Evolutionary conservation across 805 yeast genomes (phyloP), one percentile per base, ranked within the genome.

Genomic region (Ogataea haglerorum): DNA sequence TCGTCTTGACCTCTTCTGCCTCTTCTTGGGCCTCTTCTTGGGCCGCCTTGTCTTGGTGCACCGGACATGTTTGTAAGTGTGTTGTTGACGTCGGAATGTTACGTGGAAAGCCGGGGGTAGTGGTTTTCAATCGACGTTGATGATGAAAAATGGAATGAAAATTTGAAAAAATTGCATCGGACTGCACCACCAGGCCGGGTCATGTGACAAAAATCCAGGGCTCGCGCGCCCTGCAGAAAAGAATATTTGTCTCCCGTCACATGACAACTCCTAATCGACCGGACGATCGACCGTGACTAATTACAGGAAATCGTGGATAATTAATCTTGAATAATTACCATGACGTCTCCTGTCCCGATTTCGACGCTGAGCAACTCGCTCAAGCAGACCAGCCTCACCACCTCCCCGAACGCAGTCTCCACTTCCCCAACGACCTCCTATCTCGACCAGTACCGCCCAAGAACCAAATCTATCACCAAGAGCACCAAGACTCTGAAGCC

Each of bases 401-500:
- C 73, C 13, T 76, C 84, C 12, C 76, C 83, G 40, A 78, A 82
- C 57, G 86, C 83, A 7, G 95, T 85, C 46, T 82, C 90, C 6
- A 82, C 91, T 19, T 85, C 93, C 5, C 95, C 95, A 45, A 78
- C 85, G n/a, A 39, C 53, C 33, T 81, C 90, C 13, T 84, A 75
- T 63, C 65, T 83, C 70, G 73, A 69, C 52, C 80, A 78, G 49
- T 72, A 60, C 41, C 71, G 70, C 49, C 48, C 52, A 32, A 56
- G 67, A 55, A 57, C 73, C 17, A 55, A 66, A 42, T 63, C 75
- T 1, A 24, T 53, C 25, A 64, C 59, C 42, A 80, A 77, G 53
- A 70, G 76, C 27, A 67, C 76, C 35, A 87, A 85, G 68, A 75
- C 84, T 22, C 75, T 93, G 60, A 93, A 91, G 69, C 99, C 99